Percentiles rank a stretch among this genome's conserved stretches.
Conservation (phyloP, 768 basidiomycete genomes). For the Suillus occidentalis region DNA sequence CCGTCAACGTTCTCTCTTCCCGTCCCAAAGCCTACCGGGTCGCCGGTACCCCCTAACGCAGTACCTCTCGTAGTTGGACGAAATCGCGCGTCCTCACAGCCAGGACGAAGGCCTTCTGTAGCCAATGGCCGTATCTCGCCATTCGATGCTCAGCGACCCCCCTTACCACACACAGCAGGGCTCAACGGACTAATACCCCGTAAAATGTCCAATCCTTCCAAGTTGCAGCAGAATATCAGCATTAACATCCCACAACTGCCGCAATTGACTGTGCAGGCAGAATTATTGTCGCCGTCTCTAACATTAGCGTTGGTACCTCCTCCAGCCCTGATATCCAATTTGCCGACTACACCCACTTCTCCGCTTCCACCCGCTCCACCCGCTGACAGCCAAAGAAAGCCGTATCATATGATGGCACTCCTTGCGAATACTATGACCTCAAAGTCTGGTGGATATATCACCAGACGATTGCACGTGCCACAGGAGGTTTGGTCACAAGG, state of each 20-base stretch:
- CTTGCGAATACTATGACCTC: conserved; percentile 77
- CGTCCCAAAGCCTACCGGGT: conserved; percentile 31
- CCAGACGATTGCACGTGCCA: conserved; percentile 82
- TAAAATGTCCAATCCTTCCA: conserved; percentile 65
- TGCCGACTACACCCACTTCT: conserved; percentile 75
- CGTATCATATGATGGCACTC: conserved; percentile 88
- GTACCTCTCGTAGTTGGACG: conserved; percentile 42
- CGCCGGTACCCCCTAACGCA: conserved; percentile 42
- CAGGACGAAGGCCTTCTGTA: conserved; percentile 66
- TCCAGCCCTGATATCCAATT: conserved; percentile 48
- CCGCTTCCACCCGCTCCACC: conserved; percentile 76
- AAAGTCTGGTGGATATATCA: conserved; percentile 84
- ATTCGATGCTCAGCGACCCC: conserved; percentile 50
- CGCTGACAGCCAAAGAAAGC: conserved; percentile 72
- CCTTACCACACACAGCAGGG: conserved; percentile 45
- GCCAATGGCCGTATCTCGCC: conserved; percentile 52
- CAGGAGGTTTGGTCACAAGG: conserved; percentile 90
- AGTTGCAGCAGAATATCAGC: conserved; percentile 47
- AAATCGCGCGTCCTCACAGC: conserved; percentile 73
- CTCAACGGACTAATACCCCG: conserved; percentile 40
- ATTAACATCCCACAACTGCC: conserved; percentile 48
- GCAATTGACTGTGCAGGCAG: conserved; percentile 51
- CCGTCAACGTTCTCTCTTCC: conserved; percentile 36
- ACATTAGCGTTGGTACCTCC: conserved; percentile 43
- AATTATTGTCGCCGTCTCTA: conserved; percentile 43